These are phyloP conservation scores for Rhodosporidiobolus odoratus DNA, from an alignment of 768 basidiomycete species.

Conservation along the genomic window DNA sequence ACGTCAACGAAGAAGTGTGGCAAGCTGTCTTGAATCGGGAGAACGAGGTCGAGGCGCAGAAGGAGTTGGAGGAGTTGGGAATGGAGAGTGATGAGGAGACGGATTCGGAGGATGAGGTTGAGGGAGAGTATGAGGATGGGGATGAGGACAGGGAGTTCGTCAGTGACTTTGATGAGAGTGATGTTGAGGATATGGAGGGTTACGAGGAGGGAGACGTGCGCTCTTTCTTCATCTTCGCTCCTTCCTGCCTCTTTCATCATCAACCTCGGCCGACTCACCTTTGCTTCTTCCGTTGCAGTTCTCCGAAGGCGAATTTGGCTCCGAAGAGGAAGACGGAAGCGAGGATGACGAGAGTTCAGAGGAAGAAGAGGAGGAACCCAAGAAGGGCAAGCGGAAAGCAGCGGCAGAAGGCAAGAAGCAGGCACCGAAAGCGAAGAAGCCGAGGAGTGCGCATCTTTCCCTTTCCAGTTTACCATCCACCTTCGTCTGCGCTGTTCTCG, in stretches of 20 bases:
- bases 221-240: neutral
- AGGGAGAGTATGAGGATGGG: conserved; percentile 59
- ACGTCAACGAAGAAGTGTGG: conserved; percentile 98
- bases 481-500: neutral
- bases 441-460: conserved; percentile 36
- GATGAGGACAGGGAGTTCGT: conserved; percentile 64
- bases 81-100: conserved; percentile 53
- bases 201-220: conserved; percentile 42
- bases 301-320: conserved; percentile 43
- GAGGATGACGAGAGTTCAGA: conserved; percentile 50
- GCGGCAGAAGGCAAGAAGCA: conserved; percentile 56
- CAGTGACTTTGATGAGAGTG: conserved; percentile 63
- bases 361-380: conserved; percentile 46
- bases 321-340: conserved; percentile 47
- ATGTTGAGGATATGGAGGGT: conserved; percentile 54
- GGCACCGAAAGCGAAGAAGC: conserved; percentile 42
- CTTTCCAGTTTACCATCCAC: neutral
- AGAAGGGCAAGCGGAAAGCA: conserved; percentile 54
- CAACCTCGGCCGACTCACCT: too few relatives aligned
- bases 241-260: neutral
- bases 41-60: conserved; percentile 53
- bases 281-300: neutral
- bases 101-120: conserved; percentile 54
- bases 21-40: conserved; percentile 81
- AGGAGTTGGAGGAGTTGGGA: conserved; percentile 49